Percentiles rank a stretch among this genome's conserved stretches.
These are phyloP conservation scores for Diaporthe velutina DNA, from an alignment of 2,329 filamentous ascomycete genomes.

Conservation along the genomic window DNA sequence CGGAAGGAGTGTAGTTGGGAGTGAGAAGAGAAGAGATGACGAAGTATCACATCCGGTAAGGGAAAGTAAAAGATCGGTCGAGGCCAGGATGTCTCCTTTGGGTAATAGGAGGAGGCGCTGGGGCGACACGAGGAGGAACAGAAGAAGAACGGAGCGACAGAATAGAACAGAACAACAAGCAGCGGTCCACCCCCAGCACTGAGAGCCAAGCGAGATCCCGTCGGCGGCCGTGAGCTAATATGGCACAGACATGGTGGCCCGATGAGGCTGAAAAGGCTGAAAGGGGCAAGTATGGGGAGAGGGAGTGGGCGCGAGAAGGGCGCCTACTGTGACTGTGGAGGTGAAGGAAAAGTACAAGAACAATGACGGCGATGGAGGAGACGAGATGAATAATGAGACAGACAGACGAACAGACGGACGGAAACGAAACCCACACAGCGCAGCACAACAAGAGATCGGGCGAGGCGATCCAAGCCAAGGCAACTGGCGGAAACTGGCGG, in stretches of 20 bases:
- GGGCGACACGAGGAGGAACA: neutral
- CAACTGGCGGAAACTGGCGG: neutral
- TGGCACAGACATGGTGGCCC: conserved; percentile 20
- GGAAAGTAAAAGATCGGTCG: conserved; percentile 28
- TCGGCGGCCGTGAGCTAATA: conserved; percentile 29
- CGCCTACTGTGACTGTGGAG: conserved; percentile 15
- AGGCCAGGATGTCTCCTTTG: conserved; percentile 19
- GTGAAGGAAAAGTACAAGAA: conserved; percentile 8
- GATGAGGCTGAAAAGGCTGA: conserved; percentile 6
- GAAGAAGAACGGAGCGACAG: neutral
- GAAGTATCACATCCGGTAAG: conserved; percentile 31
- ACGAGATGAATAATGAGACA: conserved; percentile 27
- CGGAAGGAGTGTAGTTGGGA: neutral
- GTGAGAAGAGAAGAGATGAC: conserved; percentile 33
- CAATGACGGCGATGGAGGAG: conserved; percentile 12
- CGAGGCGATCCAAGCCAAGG: no score
- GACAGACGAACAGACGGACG: neutral
- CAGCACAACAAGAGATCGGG: conserved; percentile 9
- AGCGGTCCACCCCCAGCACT: neutral
- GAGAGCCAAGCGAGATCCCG: conserved; percentile 27
- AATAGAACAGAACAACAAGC: neutral
- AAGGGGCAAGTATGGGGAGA: conserved; percentile 8
- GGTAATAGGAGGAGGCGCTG: conserved; percentile 14
- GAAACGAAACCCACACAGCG: conserved; percentile 26
- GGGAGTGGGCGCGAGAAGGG: neutral